phyloP scores from a whole-genome alignment of 805 yeast genomes.

The Priceomyces fermenticarens region DNA sequence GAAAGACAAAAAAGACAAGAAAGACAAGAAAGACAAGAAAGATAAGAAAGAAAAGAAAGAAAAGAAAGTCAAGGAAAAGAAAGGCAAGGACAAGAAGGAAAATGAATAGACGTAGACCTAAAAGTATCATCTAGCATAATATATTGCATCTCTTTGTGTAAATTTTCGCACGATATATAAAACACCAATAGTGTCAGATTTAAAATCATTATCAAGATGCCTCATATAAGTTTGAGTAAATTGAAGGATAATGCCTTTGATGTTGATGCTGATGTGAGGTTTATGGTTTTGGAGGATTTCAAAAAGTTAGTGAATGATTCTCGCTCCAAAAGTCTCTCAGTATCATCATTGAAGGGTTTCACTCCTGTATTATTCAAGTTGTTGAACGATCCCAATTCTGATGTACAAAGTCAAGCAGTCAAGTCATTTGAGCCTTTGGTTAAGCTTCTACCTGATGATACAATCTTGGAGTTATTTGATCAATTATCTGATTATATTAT shows the following conservation, averaged over 20 bases:
- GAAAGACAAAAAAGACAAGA: not conserved
- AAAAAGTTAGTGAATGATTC: conserved; percentile 38
- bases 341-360: conserved; percentile 29
- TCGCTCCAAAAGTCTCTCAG: conserved; percentile 19
- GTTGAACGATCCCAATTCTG: conserved; percentile 61
- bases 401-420: conserved; percentile 73
- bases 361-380: conserved; percentile 39
- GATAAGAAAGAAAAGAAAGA: conserved; percentile 7
- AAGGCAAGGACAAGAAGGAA: not conserved
- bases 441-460: conserved; percentile 31
- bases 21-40: conserved; percentile 8
- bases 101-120: not conserved
- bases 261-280: conserved; percentile 78
- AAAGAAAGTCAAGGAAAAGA: not conserved
- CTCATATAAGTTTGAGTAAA: conserved; percentile 23
- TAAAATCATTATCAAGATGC: conserved; percentile 11
- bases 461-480: conserved; percentile 25
- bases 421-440: conserved; percentile 50
- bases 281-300: conserved; percentile 80
- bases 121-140: not conserved
- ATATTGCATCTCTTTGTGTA: not conserved
- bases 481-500: conserved; percentile 22
- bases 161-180: not conserved
- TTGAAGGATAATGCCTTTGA: conserved; percentile 49
- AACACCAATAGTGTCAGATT: no score